Conservation (phyloP, 2,329 filamentous ascomycete species). For the Pseudocercospora fuligena region DNA sequence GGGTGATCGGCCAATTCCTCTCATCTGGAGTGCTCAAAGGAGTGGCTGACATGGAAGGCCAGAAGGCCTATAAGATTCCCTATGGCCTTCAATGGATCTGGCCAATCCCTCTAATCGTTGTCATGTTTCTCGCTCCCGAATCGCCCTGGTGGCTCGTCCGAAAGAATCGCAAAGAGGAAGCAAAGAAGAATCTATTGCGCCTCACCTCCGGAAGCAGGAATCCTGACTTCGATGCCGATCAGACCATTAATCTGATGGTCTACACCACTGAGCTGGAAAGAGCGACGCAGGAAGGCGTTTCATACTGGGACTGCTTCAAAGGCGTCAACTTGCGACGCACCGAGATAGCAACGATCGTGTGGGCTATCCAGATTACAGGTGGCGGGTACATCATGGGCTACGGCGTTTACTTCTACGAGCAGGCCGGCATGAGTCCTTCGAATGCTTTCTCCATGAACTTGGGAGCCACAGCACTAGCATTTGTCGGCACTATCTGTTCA, state of each 20-base stretch:
- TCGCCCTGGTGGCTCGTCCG: conserved; percentile 41
- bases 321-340: conserved; percentile 52
- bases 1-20: conserved; percentile 48
- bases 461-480: conserved; percentile 36
- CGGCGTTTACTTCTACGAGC: conserved; percentile 45
- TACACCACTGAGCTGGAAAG: conserved; percentile 45
- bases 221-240: conserved; percentile 28
- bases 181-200: conserved; percentile 30
- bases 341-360: conserved; percentile 46
- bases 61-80: conserved; percentile 49
- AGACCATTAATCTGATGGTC: conserved; percentile 45
- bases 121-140: conserved; percentile 37
- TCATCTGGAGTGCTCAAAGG: conserved; percentile 44
- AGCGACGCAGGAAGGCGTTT: conserved; percentile 34
- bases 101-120: conserved; percentile 41
- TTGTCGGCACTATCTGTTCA: conserved; percentile 39
- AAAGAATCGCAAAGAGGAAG: conserved; percentile 35
- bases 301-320: conserved; percentile 46
- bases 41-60: conserved; percentile 37
- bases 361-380: conserved; percentile 44
- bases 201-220: conserved; percentile 35
- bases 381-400: conserved; percentile 42
- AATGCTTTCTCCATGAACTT: conserved; percentile 45
- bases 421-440: conserved; percentile 43
- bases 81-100: conserved; percentile 57